phyloP scores from a whole-genome alignment of 2,329 filamentous ascomycete species.

The Botryotinia narcissicola region DNA sequence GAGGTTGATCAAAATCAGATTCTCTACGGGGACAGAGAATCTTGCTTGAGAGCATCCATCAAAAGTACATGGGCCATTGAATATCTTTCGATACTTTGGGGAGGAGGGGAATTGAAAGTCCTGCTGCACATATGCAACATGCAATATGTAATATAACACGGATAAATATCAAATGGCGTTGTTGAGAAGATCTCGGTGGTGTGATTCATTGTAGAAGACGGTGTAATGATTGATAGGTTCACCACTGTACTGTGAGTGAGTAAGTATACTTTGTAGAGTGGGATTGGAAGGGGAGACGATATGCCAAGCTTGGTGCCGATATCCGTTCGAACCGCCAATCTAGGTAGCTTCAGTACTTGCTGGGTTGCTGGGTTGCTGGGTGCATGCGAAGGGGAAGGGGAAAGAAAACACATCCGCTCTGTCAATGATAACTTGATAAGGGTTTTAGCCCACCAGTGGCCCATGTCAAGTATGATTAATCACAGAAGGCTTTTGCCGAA shows the following conservation, averaged over 20 bases:
- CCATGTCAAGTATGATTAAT: not conserved
- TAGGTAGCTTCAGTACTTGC: no score
- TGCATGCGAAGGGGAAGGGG: not conserved
- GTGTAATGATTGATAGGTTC: conserved; percentile 4
- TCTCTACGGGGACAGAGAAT: not conserved
- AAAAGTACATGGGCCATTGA: no score
- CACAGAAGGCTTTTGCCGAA: not conserved
- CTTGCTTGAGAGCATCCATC: no score
- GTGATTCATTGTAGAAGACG: not conserved
- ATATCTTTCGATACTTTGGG: not conserved
- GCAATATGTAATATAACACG: not conserved
- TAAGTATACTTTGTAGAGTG: no score
- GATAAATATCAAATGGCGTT: not conserved
- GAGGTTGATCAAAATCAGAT: not conserved
- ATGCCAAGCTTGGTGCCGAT: conserved; percentile 7
- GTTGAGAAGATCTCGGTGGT: not conserved
- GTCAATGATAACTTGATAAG: not conserved
- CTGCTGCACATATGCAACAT: not conserved
- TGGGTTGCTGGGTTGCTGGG: no score
- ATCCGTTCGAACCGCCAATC: not conserved
- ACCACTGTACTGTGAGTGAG: not conserved
- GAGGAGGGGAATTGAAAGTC: not conserved
- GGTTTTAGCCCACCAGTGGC: not conserved
- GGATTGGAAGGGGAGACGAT: not conserved
- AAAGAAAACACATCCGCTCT: not conserved